Evolutionary conservation across 2,329 filamentous ascomycete species (phyloP).

Genomic region (Tolypocladium nubicola): DNA sequence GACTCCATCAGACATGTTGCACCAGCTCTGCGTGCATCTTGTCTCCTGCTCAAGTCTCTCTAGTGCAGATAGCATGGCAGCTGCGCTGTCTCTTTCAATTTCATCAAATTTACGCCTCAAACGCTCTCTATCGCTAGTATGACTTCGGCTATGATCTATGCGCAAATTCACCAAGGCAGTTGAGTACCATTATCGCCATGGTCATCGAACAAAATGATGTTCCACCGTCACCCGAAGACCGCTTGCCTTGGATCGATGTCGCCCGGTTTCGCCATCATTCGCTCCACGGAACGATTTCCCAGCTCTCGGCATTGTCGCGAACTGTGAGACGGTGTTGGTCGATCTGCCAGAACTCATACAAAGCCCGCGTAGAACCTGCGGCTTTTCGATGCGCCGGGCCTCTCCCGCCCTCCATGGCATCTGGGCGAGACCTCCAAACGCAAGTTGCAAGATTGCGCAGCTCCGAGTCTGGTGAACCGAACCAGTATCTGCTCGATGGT

Average conservation of each 20-base stretch:
- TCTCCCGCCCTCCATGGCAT: slow-evolving; percentile 47
- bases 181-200: background rate
- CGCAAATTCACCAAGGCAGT: background rate
- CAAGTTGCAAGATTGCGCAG: slow-evolving; percentile 76
- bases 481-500: slow-evolving; percentile 61
- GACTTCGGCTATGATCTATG: background rate
- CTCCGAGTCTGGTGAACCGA: slow-evolving; percentile 59
- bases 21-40: background rate
- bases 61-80: background rate
- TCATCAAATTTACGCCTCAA: background rate
- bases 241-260: background rate
- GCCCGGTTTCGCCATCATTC: slow-evolving; percentile 7
- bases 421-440: slow-evolving; percentile 50
- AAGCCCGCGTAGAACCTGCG: slow-evolving; percentile 52
- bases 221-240: background rate
- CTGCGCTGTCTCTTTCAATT: background rate
- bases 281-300: slow-evolving; percentile 52
- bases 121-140: background rate
- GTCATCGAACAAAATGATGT: background rate
- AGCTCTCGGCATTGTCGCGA: slow-evolving; percentile 50
- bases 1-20: background rate
- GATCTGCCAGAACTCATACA: slow-evolving; percentile 58
- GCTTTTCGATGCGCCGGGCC: slow-evolving; percentile 54
- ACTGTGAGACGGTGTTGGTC: slow-evolving; percentile 61
- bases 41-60: background rate